Base-by-base conservation (phyloP, 306 rosid species). In the Pyrus pyrifolia region DNA sequence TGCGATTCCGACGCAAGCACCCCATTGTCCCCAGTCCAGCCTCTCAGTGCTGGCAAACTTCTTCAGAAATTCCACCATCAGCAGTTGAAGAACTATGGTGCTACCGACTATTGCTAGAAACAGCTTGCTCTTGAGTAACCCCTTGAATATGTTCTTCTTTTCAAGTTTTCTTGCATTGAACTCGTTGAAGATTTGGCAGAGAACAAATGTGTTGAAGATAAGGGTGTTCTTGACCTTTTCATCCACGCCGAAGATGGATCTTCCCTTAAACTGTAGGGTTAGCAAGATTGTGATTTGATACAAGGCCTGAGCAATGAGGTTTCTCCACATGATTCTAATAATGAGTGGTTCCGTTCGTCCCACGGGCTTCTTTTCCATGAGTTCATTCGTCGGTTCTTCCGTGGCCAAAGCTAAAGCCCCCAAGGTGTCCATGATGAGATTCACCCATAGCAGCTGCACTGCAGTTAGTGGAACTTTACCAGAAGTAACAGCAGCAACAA, bases 281-380 rank as follows among this genome's bases (percentile, higher is more conserved):
- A 85, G n/a, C 13, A 85, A 65, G 55, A 85, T 68, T 6, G 73
- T 38, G 38, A 62, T 62, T 55, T 81, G 82, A 59, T 85, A 81
- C 18, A 85, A 10, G 4, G 84, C 81, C 31, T 82, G 86, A 42
- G 80, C 61, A 15, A 76, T 53, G 23, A 85, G 71, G 67, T 82
- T 85, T 53, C 88, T 72, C 88, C 82, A 85, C 86, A 85, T 85
- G 44, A 73, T 67, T 80, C 80, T 82, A 21, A 86, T 76, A 29
- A 85, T 85, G 65, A 82, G 84, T 2, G 84, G 86, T 33, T 30
- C 78, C 0, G 82, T 79, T 23, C 86, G n/a, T 17, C 86, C 80
- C 59, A 85, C 78, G 0, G 82, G 86, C 9, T 68, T 76, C 11
- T 77, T 79, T 19, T 76, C 78, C 84, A 79, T 79, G 10, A 82